phyloP scores from a whole-genome alignment of 345 rosid genomes.

The Lumnitzera racemosa region DNA sequence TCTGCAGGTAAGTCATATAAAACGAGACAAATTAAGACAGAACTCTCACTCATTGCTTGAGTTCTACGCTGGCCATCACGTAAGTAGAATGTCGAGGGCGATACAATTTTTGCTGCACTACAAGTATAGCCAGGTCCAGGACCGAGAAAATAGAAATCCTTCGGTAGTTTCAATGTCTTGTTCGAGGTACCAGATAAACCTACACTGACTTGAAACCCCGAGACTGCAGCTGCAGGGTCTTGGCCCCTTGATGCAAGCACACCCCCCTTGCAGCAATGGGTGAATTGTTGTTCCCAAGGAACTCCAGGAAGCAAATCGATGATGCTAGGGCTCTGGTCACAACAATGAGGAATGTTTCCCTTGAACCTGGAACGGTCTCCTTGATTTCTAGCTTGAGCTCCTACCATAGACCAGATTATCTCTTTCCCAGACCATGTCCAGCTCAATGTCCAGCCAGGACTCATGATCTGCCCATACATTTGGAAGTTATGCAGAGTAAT shows the following conservation, averaged over 20 bases:
- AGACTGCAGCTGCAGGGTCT: slow-evolving; percentile 28
- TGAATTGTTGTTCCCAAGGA: slow-evolving; percentile 37
- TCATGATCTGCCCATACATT: slow-evolving; percentile 37
- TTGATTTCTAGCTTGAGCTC: slow-evolving; percentile 43
- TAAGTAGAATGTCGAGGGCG: slow-evolving; percentile 28
- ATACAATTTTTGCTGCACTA: slow-evolving; percentile 30
- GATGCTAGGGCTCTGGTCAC: slow-evolving; percentile 29
- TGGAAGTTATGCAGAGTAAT: slow-evolving; percentile 42
- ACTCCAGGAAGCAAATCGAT: slow-evolving; percentile 44
- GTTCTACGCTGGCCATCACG: slow-evolving; percentile 32
- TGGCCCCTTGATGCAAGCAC: slow-evolving; percentile 35
- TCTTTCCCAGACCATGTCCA: slow-evolving; percentile 51
- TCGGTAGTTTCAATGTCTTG: slow-evolving; percentile 38
- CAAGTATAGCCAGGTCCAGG: slow-evolving; percentile 49
- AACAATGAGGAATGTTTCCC: slow-evolving; percentile 40
- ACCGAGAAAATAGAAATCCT: slow-evolving; percentile 39
- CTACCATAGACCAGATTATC: slow-evolving; percentile 39
- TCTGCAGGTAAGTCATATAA: not conserved
- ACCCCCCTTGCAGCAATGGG: slow-evolving; percentile 54
- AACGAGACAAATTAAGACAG: not conserved
- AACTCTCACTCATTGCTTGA: slow-evolving; percentile 34
- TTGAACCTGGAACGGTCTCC: slow-evolving; percentile 55
- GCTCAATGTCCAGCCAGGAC: slow-evolving; percentile 44
- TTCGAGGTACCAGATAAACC: slow-evolving; percentile 40
- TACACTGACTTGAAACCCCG: slow-evolving; percentile 36